phyloP scores from a whole-genome alignment of 805 yeast genomes.

The Saturnispora saitoi region DNA sequence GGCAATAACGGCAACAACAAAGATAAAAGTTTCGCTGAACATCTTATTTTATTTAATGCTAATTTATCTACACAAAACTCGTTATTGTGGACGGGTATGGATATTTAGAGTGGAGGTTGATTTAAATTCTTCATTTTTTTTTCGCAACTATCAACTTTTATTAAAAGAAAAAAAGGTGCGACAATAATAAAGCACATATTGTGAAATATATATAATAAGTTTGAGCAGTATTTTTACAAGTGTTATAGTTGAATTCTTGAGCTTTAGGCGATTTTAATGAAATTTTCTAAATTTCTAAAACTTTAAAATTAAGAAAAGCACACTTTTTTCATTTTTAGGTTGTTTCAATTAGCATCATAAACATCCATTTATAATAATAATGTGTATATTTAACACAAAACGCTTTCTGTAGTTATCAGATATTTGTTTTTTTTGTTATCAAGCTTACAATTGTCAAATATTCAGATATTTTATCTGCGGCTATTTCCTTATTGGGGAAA shows the following conservation, averaged over 20 bases:
- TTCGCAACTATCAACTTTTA: background rate
- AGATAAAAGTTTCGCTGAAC: constrained; percentile 39
- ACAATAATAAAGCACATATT: background rate
- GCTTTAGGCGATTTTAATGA: background rate
- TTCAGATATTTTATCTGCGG: background rate
- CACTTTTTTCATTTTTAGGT: background rate
- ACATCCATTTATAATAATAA: too few relatives aligned
- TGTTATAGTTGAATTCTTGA: background rate
- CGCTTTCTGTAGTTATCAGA: background rate
- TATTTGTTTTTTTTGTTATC: background rate
- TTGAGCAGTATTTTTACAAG: background rate
- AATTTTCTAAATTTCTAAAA: background rate
- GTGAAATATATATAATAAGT: background rate
- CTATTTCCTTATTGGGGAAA: background rate
- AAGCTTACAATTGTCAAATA: background rate
- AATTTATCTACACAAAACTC: constrained; percentile 33
- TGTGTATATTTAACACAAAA: too few relatives aligned
- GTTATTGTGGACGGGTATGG: background rate
- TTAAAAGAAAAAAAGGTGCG: background rate
- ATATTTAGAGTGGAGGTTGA: background rate
- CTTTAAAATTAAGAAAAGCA: too few relatives aligned
- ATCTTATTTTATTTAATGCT: constrained; percentile 49
- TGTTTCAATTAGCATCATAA: too few relatives aligned
- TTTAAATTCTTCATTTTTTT: background rate
- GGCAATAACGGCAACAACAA: constrained; percentile 68